Base-by-base conservation (phyloP, 495 filamentous ascomycete genomes). In the Chlorociboria aeruginascens region DNA sequence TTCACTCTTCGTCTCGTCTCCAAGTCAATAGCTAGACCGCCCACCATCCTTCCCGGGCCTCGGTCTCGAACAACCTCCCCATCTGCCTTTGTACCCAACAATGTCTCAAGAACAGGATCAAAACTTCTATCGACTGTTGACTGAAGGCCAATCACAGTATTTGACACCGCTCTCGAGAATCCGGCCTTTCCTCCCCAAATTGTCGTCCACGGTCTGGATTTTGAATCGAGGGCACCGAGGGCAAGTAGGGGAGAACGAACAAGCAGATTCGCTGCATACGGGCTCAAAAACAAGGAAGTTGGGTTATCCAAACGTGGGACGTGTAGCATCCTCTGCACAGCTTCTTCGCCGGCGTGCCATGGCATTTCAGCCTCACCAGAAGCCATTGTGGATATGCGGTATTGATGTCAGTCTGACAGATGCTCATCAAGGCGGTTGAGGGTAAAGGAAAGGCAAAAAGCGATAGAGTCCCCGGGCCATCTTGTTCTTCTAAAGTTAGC, bases 101-200 rank as follows among this genome's bases (percentile, higher is more conserved):
- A 56, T 8, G 64, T 64, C 32, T 73, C 61, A 3, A 81, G 60
- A 1, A 89, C 82, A 0, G 85, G 85, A 60, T 89, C 85, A 54
- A 73, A 66, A 32, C 47, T 57, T 12, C 63, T 61, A 56, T 81
- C 80, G 7, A 84, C 77, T 2, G 71, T 57, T 6, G 73, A 74
- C 40, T 69, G 66, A 12, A 86, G 63, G 2, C 77, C 82, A 14
- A 89, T 63, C 3, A 82, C 68, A 6, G 65, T 69, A 36, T 68
- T 61, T 12, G 73, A 74, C 0, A 85, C 63, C 0, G 79, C 72
- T 25, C 64, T 61, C 0, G 76, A 72, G 55, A 89, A 84, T 8
- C 82, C 82, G 6, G 66, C 52, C 57, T 85, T 74, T 32, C 85
- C 85, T 41, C 81, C 84, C 76, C 81, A 83, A 6, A 89, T 39